Conservation (phyloP, 2,329 filamentous ascomycete species). For the Colletotrichum cuscutae region DNA sequence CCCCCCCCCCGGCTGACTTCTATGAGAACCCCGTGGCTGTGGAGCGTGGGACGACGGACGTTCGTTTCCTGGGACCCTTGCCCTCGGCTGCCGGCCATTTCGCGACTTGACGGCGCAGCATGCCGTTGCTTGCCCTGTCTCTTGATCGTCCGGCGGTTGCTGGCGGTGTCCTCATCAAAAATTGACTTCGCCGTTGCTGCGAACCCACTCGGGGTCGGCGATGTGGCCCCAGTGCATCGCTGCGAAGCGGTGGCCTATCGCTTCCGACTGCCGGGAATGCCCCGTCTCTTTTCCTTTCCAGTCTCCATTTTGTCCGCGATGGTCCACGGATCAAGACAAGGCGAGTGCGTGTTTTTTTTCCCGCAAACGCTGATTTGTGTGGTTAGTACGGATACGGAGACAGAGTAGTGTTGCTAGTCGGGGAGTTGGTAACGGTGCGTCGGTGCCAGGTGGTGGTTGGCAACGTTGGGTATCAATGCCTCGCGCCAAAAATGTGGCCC, state of each 20-base stretch:
- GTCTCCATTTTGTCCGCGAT: neutral
- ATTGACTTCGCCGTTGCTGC: neutral
- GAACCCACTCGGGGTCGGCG: constrained; percentile 14
- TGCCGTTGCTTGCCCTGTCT: neutral
- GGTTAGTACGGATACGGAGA: neutral
- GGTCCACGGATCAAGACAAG: neutral
- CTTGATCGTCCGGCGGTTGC: neutral
- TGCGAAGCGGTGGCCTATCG: neutral
- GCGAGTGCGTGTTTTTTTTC: neutral
- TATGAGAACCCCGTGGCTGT: neutral
- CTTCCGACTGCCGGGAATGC: constrained; percentile 1
- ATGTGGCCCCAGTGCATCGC: neutral
- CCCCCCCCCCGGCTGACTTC: neutral
- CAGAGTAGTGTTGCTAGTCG: neutral
- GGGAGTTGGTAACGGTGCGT: neutral
- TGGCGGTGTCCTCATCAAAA: neutral
- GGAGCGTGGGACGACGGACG: neutral
- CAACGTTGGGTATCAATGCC: constrained; percentile 52
- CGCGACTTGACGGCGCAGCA: neutral
- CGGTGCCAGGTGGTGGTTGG: constrained; percentile 23
- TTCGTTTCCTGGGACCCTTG: neutral
- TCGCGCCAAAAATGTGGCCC: constrained; percentile 47
- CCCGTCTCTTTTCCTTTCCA: neutral
- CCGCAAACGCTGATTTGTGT: neutral
- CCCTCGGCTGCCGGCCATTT: constrained; percentile 1